A percentile compares a stretch with the other conserved stretches of the same genome.
phyloP scores from a whole-genome alignment of 2,329 filamentous ascomycete genomes.

The Fusarium acutatum region DNA sequence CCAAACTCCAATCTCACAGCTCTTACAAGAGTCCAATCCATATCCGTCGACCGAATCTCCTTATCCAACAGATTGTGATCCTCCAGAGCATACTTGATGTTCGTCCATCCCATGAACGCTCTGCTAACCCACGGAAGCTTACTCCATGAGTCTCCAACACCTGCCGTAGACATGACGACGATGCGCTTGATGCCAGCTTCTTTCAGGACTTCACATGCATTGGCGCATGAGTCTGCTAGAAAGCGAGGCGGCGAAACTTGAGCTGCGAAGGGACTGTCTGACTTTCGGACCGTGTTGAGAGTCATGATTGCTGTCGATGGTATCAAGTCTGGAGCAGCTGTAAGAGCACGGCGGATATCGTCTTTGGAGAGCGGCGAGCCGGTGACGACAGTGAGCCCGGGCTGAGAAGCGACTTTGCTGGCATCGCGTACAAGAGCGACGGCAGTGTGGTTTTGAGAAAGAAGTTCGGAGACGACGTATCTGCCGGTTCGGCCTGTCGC shows the following conservation, averaged over 20 bases:
- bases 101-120: conserved; percentile 50
- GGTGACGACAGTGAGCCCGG: conserved; percentile 44
- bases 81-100: conserved; percentile 51
- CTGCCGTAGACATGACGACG: conserved; percentile 51
- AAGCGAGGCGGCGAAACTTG: conserved; percentile 51
- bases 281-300: conserved; percentile 51
- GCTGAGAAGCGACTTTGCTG: conserved; percentile 13
- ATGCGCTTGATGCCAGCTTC: conserved; percentile 45
- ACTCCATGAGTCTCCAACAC: conserved; percentile 50
- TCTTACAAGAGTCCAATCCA: conserved; percentile 51
- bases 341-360: conserved; percentile 44
- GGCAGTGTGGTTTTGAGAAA: conserved; percentile 49
- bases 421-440: conserved; percentile 50
- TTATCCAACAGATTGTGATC: conserved; percentile 49
- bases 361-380: conserved; percentile 48
- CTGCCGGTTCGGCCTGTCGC: conserved; percentile 54
- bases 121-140: conserved; percentile 47
- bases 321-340: conserved; percentile 24
- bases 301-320: conserved; percentile 50
- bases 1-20: conserved; percentile 45
- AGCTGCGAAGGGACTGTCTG: conserved; percentile 52
- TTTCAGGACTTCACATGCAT: conserved; percentile 45
- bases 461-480: conserved; percentile 51
- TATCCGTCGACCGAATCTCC: conserved; percentile 46
- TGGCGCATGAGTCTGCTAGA: conserved; percentile 50